These are phyloP conservation scores for Chrysochromulina tobinii DNA, from an alignment of 78 protist species.

Conservation along the genomic window DNA sequence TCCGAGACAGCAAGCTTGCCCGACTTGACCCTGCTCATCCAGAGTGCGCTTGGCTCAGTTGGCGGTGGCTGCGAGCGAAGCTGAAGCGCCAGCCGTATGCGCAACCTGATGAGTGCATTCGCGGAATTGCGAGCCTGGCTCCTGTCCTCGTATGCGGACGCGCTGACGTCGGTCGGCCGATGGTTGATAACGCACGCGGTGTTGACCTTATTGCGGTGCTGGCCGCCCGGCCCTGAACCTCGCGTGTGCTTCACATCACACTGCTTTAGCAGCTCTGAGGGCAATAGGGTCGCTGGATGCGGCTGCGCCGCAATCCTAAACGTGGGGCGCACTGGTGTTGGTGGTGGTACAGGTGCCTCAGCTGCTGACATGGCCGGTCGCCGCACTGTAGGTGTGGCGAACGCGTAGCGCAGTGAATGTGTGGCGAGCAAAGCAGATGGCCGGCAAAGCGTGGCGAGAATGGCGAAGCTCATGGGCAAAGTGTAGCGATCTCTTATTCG, in stretches of 20 bases:
- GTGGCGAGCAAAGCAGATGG: too few relatives aligned
- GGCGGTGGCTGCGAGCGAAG: not conserved
- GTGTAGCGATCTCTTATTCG: too few relatives aligned
- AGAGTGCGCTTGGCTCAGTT: not conserved
- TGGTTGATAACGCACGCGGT: not conserved
- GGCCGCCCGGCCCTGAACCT: slow-evolving; percentile 4
- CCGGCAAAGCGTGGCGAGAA: too few relatives aligned
- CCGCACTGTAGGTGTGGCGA: too few relatives aligned
- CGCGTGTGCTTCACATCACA: not conserved
- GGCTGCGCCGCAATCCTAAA: too few relatives aligned
- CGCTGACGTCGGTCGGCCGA: not conserved
- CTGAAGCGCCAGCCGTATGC: not conserved
- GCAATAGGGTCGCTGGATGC: too few relatives aligned
- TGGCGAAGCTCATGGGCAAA: too few relatives aligned
- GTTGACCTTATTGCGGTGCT: slow-evolving; percentile 17
- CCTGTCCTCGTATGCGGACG: not conserved
- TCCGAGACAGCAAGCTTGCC: not conserved
- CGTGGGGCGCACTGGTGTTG: too few relatives aligned
- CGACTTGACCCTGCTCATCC: not conserved
- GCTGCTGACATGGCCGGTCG: too few relatives aligned
- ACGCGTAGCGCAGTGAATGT: too few relatives aligned
- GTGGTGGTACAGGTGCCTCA: too few relatives aligned
- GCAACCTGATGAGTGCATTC: not conserved
- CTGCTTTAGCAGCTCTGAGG: not conserved
- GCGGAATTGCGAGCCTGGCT: not conserved